These are phyloP conservation scores for Komagataella kurtzmanii DNA, from an alignment of 805 yeast species.

Conservation along the genomic window DNA sequence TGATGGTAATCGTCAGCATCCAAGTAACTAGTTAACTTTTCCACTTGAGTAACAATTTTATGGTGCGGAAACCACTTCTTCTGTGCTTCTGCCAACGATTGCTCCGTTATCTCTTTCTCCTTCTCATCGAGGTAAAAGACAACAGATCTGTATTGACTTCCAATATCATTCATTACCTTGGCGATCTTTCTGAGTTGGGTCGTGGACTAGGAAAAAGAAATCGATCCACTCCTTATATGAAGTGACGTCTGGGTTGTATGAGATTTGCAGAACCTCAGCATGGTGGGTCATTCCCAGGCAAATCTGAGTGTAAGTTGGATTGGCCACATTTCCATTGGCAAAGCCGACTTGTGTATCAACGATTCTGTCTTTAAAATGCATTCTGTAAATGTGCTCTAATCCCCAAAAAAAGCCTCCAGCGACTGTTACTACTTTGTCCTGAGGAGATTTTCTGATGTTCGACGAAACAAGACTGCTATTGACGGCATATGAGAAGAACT, in stretches of 20 bases:
- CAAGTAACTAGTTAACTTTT: conserved; percentile 56
- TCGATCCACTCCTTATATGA: conserved; percentile 51
- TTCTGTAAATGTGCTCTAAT: conserved; percentile 70
- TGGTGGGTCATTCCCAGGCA: conserved; percentile 63
- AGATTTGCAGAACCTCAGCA: conserved; percentile 77
- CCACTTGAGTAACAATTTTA: conserved; percentile 56
- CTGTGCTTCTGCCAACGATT: conserved; percentile 41
- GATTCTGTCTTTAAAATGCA: conserved; percentile 52
- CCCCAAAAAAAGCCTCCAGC: conserved; percentile 80
- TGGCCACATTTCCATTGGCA: conserved; percentile 54
- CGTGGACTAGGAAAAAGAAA: conserved; percentile 86
- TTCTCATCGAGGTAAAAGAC: conserved; percentile 48
- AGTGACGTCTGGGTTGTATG: conserved; percentile 60
- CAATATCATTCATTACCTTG: conserved; percentile 88
- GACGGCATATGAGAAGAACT: too few relatives aligned
- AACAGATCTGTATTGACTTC: conserved; percentile 85
- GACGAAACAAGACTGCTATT: too few relatives aligned
- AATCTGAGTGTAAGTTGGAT: conserved; percentile 59
- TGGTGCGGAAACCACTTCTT: conserved; percentile 60
- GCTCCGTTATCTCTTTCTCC: conserved; percentile 26
- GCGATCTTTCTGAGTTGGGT: conserved; percentile 71
- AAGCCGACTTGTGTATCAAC: conserved; percentile 79
- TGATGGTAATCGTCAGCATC: conserved; percentile 98
- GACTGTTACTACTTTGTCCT: conserved; percentile 39
- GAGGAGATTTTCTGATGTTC: conserved; percentile 13